Conservation (phyloP, 1,139 yeast genomes). For the Geotrichum cucujoidarum region DNA sequence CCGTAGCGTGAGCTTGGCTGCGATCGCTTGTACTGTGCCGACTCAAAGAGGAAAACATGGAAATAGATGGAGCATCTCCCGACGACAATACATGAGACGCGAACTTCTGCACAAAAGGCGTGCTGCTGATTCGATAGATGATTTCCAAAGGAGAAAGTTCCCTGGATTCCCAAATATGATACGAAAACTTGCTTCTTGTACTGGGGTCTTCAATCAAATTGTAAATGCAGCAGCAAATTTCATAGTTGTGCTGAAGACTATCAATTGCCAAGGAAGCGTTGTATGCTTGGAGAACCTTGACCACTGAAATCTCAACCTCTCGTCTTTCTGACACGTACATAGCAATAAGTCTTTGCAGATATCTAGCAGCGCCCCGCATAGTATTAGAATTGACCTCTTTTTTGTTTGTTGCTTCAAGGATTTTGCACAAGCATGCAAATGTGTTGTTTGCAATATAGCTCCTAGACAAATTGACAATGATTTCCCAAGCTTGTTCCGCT, state of each 20-base stretch:
- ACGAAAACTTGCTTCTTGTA: slow-evolving; percentile 27
- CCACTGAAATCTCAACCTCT: slow-evolving; percentile 27
- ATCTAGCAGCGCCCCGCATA: slow-evolving; percentile 47
- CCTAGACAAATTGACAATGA: slow-evolving; percentile 37
- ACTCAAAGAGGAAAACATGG: slow-evolving; percentile 4
- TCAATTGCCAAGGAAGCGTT: slow-evolving; percentile 27
- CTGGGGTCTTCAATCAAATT: slow-evolving; percentile 25
- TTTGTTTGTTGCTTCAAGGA: slow-evolving; percentile 34
- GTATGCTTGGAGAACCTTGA: slow-evolving; percentile 28
- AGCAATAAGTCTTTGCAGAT: slow-evolving; percentile 29
- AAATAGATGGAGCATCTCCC: slow-evolving; percentile 4
- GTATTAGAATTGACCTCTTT: slow-evolving; percentile 37
- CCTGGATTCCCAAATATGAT: slow-evolving; percentile 48
- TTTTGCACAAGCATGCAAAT: slow-evolving; percentile 38
- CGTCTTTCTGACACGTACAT: slow-evolving; percentile 15
- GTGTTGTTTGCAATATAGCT: slow-evolving; percentile 39
- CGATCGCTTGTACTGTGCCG: slow-evolving; percentile 4
- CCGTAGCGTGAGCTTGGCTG: not conserved
- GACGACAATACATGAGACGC: slow-evolving; percentile 7
- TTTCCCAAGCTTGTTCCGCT: slow-evolving; percentile 41
- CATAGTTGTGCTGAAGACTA: slow-evolving; percentile 30
- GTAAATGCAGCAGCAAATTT: slow-evolving; percentile 30
- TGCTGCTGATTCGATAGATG: slow-evolving; percentile 19
- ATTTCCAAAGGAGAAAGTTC: slow-evolving; percentile 43
- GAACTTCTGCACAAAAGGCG: slow-evolving; percentile 1